These are phyloP conservation scores for Pestalotiopsis sp. DNA, from an alignment of 2,329 filamentous ascomycete species.

Conservation along the genomic window DNA sequence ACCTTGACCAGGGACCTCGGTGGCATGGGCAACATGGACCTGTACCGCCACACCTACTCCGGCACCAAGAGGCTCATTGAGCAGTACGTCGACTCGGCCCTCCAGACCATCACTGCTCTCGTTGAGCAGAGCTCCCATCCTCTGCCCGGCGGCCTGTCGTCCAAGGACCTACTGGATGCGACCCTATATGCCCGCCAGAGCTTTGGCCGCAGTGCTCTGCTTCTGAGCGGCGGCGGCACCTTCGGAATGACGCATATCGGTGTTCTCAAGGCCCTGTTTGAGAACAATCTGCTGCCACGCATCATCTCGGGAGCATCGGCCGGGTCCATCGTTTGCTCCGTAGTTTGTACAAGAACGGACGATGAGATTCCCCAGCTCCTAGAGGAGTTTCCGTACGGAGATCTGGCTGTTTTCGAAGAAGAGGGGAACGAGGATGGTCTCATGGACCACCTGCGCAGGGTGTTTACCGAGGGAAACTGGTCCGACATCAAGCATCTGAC, in stretches of 20 bases:
- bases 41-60: constrained; percentile 82
- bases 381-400: constrained; percentile 72
- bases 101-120: constrained; percentile 71
- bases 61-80: constrained; percentile 89
- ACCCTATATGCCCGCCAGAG: constrained; percentile 73
- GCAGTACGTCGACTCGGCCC: constrained; percentile 77
- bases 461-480: constrained; percentile 80
- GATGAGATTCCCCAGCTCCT: constrained; percentile 74
- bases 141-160: constrained; percentile 55
- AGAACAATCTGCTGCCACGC: constrained; percentile 73
- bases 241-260: constrained; percentile 93
- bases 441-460: constrained; percentile 66
- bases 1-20: constrained; percentile 78
- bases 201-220: constrained; percentile 80
- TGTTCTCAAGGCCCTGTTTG: constrained; percentile 78
- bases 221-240: constrained; percentile 83
- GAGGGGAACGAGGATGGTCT: constrained; percentile 59
- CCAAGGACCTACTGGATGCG: constrained; percentile 63
- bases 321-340: constrained; percentile 80
- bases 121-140: constrained; percentile 57
- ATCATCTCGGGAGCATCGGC: constrained; percentile 88
- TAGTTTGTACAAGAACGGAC: constrained; percentile 76
- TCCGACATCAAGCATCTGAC: constrained; percentile 82
- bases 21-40: constrained; percentile 77
- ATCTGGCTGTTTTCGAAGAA: constrained; percentile 77